Percentiles rank a stretch among this genome's conserved stretches.
Conservation (phyloP, 768 basidiomycete species). For the Scleroderma citrinum region DNA sequence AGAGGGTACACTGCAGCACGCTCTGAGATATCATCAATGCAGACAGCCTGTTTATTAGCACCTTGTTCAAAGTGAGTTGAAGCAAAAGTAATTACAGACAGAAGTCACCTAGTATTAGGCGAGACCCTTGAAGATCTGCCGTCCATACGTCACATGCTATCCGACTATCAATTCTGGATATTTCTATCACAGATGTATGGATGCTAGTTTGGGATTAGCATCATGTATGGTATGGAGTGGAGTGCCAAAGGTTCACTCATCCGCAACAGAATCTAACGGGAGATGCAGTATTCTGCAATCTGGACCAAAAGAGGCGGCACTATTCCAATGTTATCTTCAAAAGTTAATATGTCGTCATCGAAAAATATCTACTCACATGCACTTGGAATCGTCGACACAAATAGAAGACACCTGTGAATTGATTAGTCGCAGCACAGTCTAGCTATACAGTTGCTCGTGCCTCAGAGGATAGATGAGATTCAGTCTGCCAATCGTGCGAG, state of each 20-base stretch:
- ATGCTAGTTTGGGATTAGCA: slow-evolving; percentile 6
- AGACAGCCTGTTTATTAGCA: slow-evolving; percentile 44
- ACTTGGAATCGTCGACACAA: slow-evolving; percentile 37
- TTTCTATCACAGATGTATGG: too few relatives aligned
- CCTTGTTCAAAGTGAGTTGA: slow-evolving; percentile 32
- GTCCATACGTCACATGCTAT: slow-evolving; percentile 51
- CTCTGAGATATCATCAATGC: slow-evolving; percentile 45
- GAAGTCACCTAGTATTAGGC: slow-evolving; percentile 47
- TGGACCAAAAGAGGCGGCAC: slow-evolving; percentile 54
- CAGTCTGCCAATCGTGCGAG: slow-evolving; percentile 34
- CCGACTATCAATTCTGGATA: slow-evolving; percentile 30
- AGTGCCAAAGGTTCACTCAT: slow-evolving; percentile 31
- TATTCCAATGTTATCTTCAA: slow-evolving; percentile 24
- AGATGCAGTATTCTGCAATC: slow-evolving; percentile 39
- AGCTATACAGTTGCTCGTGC: slow-evolving; percentile 2
- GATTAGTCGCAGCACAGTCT: slow-evolving; percentile 1
- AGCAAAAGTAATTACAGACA: not conserved
- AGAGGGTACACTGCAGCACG: slow-evolving; percentile 33
- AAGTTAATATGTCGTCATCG: not conserved
- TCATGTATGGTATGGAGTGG: not conserved
- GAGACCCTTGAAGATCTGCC: slow-evolving; percentile 42
- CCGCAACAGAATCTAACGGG: slow-evolving; percentile 36
- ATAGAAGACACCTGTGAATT: slow-evolving; percentile 45
- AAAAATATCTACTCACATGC: slow-evolving; percentile 37
- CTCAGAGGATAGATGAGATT: slow-evolving; percentile 34